Conservation (phyloP, 306 rosid species). For the Casuarina equisetifolia region DNA sequence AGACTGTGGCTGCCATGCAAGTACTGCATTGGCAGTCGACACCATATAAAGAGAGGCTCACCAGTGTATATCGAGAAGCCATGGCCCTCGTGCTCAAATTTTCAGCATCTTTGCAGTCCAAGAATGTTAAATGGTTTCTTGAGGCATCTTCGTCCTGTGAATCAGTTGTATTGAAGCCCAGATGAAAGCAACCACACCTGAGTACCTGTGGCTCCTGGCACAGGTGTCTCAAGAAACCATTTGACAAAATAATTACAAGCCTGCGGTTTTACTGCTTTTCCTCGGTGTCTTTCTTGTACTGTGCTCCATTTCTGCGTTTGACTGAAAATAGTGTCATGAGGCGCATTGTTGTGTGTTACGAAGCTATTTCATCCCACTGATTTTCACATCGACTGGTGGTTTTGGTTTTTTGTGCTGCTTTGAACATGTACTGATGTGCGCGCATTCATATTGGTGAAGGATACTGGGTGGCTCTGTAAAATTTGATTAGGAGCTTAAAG, state of each 20-base stretch:
- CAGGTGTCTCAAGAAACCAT: too few species aligned
- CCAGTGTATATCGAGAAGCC: too few species aligned
- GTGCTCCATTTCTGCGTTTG: neutral
- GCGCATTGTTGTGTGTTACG: too few species aligned
- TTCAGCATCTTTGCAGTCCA: too few species aligned
- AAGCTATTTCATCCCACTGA: neutral
- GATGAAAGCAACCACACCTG: too few species aligned
- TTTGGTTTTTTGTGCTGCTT: conserved; percentile 22
- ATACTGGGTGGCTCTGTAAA: conserved; percentile 32
- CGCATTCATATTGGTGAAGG: conserved; percentile 32
- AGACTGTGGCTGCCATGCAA: too few species aligned
- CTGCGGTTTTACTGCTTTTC: neutral
- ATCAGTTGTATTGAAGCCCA: too few species aligned
- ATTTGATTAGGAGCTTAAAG: conserved; percentile 42
- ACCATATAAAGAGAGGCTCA: too few species aligned
- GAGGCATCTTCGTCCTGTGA: too few species aligned
- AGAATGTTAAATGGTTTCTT: too few species aligned
- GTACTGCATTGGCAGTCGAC: too few species aligned
- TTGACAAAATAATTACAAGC: neutral
- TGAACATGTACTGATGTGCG: conserved; percentile 16
- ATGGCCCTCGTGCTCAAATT: too few species aligned
- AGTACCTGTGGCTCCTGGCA: neutral
- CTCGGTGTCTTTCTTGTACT: neutral
- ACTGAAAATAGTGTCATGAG: neutral
- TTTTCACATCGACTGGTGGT: neutral